Evolutionary conservation across 2,329 filamentous ascomycete genomes (phyloP).

Genomic region (Talaromyces sp.): DNA sequence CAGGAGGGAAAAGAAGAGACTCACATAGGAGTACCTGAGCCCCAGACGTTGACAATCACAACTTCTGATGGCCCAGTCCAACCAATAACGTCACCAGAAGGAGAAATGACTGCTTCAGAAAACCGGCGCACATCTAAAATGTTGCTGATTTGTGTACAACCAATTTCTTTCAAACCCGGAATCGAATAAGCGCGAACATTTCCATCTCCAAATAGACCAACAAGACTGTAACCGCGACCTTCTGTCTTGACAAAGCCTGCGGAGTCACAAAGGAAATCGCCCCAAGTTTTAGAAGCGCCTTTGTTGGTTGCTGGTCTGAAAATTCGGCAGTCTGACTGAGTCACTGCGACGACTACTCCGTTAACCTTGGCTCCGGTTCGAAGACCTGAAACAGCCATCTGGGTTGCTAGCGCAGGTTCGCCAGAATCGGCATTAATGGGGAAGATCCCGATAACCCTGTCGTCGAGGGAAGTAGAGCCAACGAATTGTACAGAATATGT

Average conservation of each 20-base stretch:
- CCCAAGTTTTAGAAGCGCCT: conserved; percentile 89
- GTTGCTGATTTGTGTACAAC: conserved; percentile 60
- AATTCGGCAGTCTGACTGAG: conserved; percentile 71
- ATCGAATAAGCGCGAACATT: conserved; percentile 77
- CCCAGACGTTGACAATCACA: conserved; percentile 80
- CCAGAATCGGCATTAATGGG: conserved; percentile 80
- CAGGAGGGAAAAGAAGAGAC: conserved; percentile 31
- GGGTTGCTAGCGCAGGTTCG: conserved; percentile 71
- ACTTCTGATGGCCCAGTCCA: conserved; percentile 89
- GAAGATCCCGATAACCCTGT: conserved; percentile 69
- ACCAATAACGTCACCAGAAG: conserved; percentile 77
- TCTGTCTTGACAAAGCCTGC: conserved; percentile 75
- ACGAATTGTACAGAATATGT: conserved; percentile 71
- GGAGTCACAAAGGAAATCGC: conserved; percentile 76
- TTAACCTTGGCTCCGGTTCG: conserved; percentile 72
- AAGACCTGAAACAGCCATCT: conserved; percentile 70
- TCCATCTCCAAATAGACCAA: conserved; percentile 82
- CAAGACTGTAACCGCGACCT: conserved; percentile 72
- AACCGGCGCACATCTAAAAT: conserved; percentile 74
- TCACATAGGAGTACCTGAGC: conserved; percentile 64
- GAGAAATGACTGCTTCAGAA: conserved; percentile 67
- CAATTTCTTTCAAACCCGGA: conserved; percentile 84
- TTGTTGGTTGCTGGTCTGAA: conserved; percentile 83
- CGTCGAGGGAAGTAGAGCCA: conserved; percentile 67
- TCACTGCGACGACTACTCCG: conserved; percentile 78